Evolutionary conservation across 2,329 filamentous ascomycete genomes (phyloP), one percentile per base, ranked within the genome.

Genomic region (Dactylellina drechsleri): DNA sequence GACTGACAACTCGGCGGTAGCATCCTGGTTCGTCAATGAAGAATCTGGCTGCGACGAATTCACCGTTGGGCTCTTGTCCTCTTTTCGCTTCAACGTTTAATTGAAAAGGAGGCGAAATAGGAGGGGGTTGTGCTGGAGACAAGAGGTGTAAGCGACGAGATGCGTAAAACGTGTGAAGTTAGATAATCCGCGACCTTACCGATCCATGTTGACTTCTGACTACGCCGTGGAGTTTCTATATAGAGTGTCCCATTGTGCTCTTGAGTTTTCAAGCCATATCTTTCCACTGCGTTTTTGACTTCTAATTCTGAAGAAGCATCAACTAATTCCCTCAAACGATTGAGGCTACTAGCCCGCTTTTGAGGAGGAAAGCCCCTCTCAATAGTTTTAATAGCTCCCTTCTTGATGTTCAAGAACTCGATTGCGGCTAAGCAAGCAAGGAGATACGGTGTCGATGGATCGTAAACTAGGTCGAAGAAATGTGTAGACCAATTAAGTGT

Each of bases 171-270:
- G 2, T 15, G n/a, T 36, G 1, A 28, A n/a, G 20, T 47, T 31
- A 5, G 4, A 53, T 2, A 28, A 8, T 15, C 10, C n/a, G 2
- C 12, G 15, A 47, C 5, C 54, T 67, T 68, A 75, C 71, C 71
- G 28, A 75, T 75, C 71, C 71, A 75, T 49, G 71, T 75, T 20
- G 71, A 75, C n/a, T 49, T 64, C 49, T 68, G 64, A 45, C 71
- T 75, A 45, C 57, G 66, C 45, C 71, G 31, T 20, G 64, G 71
- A 23, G 45, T 57, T 36, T 64, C 50, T 64, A 75, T 75, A 47
- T 68, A 75, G 18, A 64, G 26, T 28, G 45, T 50, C 15, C 71
- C 71, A 16, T 68, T 60, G 16, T 75, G 71, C 49, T 75, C 64
- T 8, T 66, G 58, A 13, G 71, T 75, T 53, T 75, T 75, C 15